Base-by-base conservation (phyloP, 495 filamentous ascomycete genomes). In the Aspergillus heteromorphus region DNA sequence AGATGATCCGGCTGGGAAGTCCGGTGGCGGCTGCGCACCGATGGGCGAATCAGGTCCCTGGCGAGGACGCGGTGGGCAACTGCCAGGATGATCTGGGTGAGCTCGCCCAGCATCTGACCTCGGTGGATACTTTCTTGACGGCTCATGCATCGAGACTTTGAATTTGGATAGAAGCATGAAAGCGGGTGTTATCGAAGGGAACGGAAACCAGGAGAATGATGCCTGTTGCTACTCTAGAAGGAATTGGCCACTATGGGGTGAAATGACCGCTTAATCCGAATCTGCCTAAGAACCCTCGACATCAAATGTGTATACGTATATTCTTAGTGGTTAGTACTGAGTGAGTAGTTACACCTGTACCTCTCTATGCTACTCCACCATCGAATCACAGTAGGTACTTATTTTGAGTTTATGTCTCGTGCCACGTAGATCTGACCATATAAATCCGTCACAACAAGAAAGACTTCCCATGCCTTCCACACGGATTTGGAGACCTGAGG, bases 391-490 rank as follows among this genome's bases (percentile, higher is more conserved):
- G 9, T 2, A 30, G 29, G 6, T 21, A 45, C 7, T 21, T 45
- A 45, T 21, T 18, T 21, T 18, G 41, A 45, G 20, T 45, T 45
- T 6, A 60, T 69, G 21, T 73, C 70, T 21, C 62, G 48, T 10
- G 59, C 64, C 31, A 73, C 63, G 52, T 71, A 71, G 45, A 71
- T 68, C 59, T 71, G 70, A 23, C 67, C 73, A 59, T 65, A 74
- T n/a, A 73, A 41, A 48, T 74, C 67, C 19, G 69, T 69, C 30
- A 70, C 67, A 58, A 69, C 60, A 31, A 70, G 45, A 56, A 76
- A 73, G 10, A 72, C 29, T 42, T 50, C 54, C 49, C 65, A 34
- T n/a, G 34, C 27, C 45, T 10, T 49, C 34, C 58, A 31, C 43
- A 45, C 62, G 47, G 55, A 34, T 10, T 23, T 18, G 20, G 38